Evolutionary conservation across 441 rosid genomes (phyloP).

Genomic region (Viola pubescens): DNA sequence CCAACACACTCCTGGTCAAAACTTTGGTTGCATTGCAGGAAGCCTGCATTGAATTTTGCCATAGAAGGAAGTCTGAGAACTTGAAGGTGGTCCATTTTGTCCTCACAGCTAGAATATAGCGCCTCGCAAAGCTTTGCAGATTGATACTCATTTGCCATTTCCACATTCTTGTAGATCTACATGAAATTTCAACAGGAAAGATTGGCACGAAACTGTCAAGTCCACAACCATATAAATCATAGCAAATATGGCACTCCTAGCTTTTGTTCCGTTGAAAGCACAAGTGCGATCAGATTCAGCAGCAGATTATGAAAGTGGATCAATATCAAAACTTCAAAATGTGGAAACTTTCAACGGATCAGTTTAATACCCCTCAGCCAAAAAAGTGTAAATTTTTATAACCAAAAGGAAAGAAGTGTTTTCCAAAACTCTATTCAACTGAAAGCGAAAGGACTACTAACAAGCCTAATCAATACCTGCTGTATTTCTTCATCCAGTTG

Average conservation of each 20-base stretch:
- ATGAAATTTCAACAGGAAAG: constrained; percentile 22
- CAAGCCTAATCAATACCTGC: constrained; percentile 46
- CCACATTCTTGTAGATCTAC: constrained; percentile 61
- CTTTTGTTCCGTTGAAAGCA: too few relatives aligned
- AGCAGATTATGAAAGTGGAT: too few relatives aligned
- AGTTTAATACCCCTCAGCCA: neutral
- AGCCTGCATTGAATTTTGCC: constrained; percentile 97
- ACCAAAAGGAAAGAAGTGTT: too few relatives aligned
- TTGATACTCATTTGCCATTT: constrained; percentile 64
- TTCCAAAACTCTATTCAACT: neutral
- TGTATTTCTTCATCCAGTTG: constrained; percentile 73
- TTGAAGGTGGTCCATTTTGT: constrained; percentile 96
- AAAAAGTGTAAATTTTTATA: neutral
- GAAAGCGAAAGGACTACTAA: neutral
- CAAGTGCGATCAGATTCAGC: neutral
- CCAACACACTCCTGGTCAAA: constrained; percentile 82
- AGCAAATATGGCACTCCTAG: too few relatives aligned
- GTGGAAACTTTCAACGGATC: neutral
- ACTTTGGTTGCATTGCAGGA: constrained; percentile 80
- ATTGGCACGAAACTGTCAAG: constrained; percentile 12
- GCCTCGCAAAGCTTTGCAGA: constrained; percentile 90
- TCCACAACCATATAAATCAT: too few relatives aligned
- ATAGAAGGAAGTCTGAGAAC: constrained; percentile 95
- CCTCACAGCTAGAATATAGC: constrained; percentile 75
- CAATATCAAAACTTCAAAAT: too few relatives aligned